Evolutionary conservation across 768 basidiomycete species (phyloP).

Genomic region (Russula brevipes): DNA sequence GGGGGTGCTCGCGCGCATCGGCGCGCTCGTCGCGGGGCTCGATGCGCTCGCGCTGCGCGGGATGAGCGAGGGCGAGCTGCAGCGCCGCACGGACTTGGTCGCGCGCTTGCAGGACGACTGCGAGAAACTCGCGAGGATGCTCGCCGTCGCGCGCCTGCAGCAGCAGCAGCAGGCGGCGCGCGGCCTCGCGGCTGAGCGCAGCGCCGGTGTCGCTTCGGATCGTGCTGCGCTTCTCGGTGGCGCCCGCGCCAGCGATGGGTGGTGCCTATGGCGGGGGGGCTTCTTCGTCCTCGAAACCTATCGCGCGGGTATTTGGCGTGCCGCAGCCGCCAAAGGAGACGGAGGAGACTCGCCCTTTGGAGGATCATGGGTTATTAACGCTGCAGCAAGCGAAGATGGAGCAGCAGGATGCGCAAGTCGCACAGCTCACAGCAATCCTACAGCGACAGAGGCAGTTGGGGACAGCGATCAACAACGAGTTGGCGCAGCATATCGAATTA

Average conservation of each 20-base stretch:
- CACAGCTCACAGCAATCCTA: slow-evolving; percentile 74
- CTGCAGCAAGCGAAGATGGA: slow-evolving; percentile 78
- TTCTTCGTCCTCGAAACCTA: slow-evolving; percentile 32
- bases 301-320: slow-evolving; percentile 77
- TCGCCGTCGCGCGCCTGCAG: slow-evolving; percentile 57
- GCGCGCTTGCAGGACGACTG: slow-evolving; percentile 85
- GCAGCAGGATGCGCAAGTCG: slow-evolving; percentile 79
- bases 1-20: slow-evolving; percentile 67
- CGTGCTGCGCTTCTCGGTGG: slow-evolving; percentile 53
- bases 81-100: slow-evolving; percentile 84
- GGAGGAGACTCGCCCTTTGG: slow-evolving; percentile 78
- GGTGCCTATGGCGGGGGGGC: not conserved
- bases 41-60: slow-evolving; percentile 59
- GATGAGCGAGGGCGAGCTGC: slow-evolving; percentile 88
- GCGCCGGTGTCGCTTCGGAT: slow-evolving; percentile 50
- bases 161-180: slow-evolving; percentile 36
- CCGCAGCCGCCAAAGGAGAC: slow-evolving; percentile 64
- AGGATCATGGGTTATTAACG: slow-evolving; percentile 72
- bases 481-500: slow-evolving; percentile 78
- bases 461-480: slow-evolving; percentile 77
- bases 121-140: slow-evolving; percentile 81
- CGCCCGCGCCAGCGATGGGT: not conserved
- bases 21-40: slow-evolving; percentile 63
- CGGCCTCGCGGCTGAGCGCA: slow-evolving; percentile 34
- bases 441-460: slow-evolving; percentile 83